Conservation (phyloP, 768 basidiomycete species). For the Termitomyces sp. region DNA sequence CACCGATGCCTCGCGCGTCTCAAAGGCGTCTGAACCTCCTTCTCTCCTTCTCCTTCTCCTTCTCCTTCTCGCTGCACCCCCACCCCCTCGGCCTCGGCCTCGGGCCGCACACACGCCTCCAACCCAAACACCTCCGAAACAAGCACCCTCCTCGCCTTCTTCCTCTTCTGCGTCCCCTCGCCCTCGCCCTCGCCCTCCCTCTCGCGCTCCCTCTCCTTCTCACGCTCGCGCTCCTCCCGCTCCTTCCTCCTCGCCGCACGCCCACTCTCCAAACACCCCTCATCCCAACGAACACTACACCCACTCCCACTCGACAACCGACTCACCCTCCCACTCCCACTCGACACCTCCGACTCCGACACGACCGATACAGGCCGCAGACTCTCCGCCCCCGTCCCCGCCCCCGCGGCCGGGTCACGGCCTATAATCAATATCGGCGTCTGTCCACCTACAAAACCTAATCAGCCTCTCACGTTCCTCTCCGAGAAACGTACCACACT, state of each 20-base stretch:
- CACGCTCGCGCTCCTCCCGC: constrained; percentile 14
- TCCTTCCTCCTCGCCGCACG: constrained; percentile 33
- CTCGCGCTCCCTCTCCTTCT: constrained; percentile 16
- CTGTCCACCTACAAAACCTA: constrained; percentile 27
- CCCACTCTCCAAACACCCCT: constrained; percentile 37
- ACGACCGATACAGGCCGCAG: constrained; percentile 27
- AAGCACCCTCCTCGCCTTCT: constrained; percentile 49
- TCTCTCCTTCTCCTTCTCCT: constrained; percentile 8
- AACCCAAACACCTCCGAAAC: constrained; percentile 53
- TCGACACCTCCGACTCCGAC: neutral
- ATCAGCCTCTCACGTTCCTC: too few relatives aligned
- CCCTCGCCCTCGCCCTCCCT: constrained; percentile 38
- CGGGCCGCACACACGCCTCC: too few relatives aligned
- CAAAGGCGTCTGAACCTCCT: constrained; percentile 31
- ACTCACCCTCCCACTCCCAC: constrained; percentile 1
- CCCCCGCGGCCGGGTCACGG: neutral
- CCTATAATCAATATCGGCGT: neutral
- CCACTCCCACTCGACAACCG: constrained; percentile 25
- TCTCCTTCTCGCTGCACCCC: neutral
- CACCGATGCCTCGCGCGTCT: constrained; percentile 51
- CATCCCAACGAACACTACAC: constrained; percentile 48
- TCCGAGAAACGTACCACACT: neutral
- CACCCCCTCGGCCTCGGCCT: too few relatives aligned
- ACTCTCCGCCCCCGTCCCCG: constrained; percentile 6
- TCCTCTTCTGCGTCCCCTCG: constrained; percentile 34